phyloP scores from a whole-genome alignment of 148 eudicot species.

The Polygonum maritimum region DNA sequence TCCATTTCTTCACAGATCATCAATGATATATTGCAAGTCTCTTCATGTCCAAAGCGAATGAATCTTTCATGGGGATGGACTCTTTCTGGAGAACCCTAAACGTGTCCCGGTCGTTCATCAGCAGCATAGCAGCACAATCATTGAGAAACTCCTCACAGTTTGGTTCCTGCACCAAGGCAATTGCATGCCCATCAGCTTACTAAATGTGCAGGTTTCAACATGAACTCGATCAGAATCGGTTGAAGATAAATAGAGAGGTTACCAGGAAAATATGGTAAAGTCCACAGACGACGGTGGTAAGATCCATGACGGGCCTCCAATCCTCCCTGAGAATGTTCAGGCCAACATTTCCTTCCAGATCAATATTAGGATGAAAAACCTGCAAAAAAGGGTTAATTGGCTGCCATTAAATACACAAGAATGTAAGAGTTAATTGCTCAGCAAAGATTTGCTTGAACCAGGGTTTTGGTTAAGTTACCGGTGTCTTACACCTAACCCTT shows the following conservation, averaged over 20 bases:
- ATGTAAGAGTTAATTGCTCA: not conserved
- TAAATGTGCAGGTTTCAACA: not conserved
- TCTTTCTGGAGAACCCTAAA: not conserved
- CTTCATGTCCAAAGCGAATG: not conserved
- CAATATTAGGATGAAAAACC: not conserved
- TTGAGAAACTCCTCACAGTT: not conserved
- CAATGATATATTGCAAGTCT: too few species aligned
- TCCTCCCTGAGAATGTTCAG: not conserved
- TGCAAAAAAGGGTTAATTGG: not conserved
- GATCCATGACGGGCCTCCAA: not conserved
- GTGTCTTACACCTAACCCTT: not conserved
- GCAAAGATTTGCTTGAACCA: too few species aligned
- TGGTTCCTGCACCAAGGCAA: not conserved
- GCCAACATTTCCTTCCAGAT: not conserved
- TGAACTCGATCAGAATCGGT: too few species aligned
- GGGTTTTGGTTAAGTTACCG: not conserved
- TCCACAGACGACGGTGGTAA: not conserved
- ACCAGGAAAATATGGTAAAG: not conserved
- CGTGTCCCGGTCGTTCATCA: not conserved
- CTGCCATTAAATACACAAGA: too few species aligned
- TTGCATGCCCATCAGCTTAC: not conserved
- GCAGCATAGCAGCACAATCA: not conserved
- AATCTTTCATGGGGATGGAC: not conserved
- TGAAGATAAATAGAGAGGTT: not conserved
- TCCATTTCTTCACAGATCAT: not conserved